Base-by-base conservation (phyloP, 371 early-diverging fungal genomes). In the Mucor plumbeus region DNA sequence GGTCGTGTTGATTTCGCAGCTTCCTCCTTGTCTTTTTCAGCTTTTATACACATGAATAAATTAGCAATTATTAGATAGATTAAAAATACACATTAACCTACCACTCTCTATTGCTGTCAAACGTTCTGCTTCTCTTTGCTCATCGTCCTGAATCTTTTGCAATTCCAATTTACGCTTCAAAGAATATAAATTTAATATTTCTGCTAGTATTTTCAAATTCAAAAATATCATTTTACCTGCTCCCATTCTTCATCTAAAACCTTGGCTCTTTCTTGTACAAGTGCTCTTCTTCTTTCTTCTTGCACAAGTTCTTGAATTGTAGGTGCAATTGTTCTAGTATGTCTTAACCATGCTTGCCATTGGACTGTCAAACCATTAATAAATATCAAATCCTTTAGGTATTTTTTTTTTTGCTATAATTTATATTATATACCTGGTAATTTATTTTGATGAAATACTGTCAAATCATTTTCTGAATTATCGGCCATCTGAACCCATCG, bases 321-420 rank as follows among this genome's bases (percentile, higher is more conserved):
- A 5, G 90, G 90, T 4, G 88, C 74, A 9, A 70, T 78, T n/a
- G 63, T 71, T 40, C 92, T 78, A 8, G 87, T 88, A 59, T 90
- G 88, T 62, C 90, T 73, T 63, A 91, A 75, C 92, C 92, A 91
- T 48, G 90, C 74, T 56, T 87, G 87, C 92, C 92, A 91, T 77
- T 90, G 90, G 6, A 89, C 86, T 81, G 75, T 67, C 44, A 78
- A 44, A 48, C 4, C 9, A 59, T 58, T 2, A 39, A 53, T 53
- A 31, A 13, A 21, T 53, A 3, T 13, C 14, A 10, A 53, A 50
- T 11, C 8, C 14, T 11, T 9, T 36, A 21, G n/a, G n/a, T 11
- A 13, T 21, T 11, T 21, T 11, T 10, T 31, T 13, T 53, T 50
- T 26, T 13, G 31, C 26, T 36, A 35, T 26, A 26, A 3, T 26